Conservation (phyloP, 257 asterid species). For the Solanum bukasovii region DNA sequence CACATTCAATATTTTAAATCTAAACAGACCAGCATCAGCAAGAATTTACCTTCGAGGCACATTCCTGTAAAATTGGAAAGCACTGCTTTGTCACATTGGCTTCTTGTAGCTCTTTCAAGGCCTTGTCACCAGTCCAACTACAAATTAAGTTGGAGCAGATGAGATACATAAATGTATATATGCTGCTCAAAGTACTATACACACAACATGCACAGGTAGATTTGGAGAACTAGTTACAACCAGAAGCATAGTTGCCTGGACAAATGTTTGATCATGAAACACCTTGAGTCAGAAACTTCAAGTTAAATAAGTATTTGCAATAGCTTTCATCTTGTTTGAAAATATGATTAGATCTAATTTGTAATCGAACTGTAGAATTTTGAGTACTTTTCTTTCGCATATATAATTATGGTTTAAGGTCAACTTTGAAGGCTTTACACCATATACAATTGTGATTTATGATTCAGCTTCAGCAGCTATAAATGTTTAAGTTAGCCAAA, state of each 20-base stretch:
- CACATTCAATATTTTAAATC: not conserved
- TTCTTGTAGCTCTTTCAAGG: conserved; percentile 74
- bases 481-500: not conserved
- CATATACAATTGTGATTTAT: not conserved
- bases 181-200: not conserved
- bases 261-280: not conserved
- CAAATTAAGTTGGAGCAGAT: conserved; percentile 1
- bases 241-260: not conserved
- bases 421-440: not conserved
- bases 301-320: not conserved
- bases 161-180: not conserved
- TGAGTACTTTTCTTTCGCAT: not conserved
- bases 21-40: not conserved
- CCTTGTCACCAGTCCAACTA: conserved; percentile 97
- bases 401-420: not conserved
- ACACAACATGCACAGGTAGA: not conserved
- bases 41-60: conserved; percentile 68
- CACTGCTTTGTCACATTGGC: conserved; percentile 63
- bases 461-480: not conserved
- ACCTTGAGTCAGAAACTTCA: not conserved
- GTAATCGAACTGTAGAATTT: not conserved
- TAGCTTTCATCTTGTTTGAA: not conserved
- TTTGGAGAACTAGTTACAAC: not conserved
- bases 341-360: not conserved
- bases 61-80: conserved; percentile 64